These are phyloP conservation scores for Agaricus blazei DNA, from an alignment of 768 basidiomycete species.

Conservation along the genomic window DNA sequence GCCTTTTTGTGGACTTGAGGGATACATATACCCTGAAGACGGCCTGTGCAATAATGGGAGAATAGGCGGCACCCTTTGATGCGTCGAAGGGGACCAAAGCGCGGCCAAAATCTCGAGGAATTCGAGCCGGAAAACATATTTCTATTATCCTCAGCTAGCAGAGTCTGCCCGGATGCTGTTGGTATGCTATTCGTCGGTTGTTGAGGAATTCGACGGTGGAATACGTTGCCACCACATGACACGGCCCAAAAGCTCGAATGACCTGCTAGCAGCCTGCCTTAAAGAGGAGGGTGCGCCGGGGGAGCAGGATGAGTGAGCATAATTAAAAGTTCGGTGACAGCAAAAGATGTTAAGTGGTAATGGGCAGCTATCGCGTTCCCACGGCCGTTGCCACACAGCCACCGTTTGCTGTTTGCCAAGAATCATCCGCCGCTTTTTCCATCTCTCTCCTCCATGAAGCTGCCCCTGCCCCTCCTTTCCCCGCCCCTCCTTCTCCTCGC, in stretches of 20 bases:
- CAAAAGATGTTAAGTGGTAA: too few species aligned
- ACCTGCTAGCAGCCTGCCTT: too few species aligned
- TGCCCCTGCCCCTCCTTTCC: conserved; percentile 18
- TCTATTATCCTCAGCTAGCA: not conserved
- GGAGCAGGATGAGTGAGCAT: too few species aligned
- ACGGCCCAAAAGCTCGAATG: too few species aligned
- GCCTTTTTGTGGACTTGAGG: not conserved
- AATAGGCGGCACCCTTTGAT: not conserved
- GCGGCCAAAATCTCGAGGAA: too few species aligned
- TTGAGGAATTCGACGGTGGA: not conserved
- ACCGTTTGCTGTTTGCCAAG: conserved; percentile 3
- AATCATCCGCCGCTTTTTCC: not conserved
- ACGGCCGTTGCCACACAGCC: not conserved
- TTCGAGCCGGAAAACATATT: too few species aligned
- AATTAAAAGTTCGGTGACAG: too few species aligned
- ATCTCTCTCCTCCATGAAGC: conserved; percentile 19
- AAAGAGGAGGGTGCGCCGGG: too few species aligned
- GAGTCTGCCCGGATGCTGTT: not conserved
- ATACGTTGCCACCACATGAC: not conserved
- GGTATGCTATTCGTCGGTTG: not conserved
- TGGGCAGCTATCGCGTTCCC: too few species aligned
- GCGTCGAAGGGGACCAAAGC: not conserved
- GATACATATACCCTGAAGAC: not conserved
- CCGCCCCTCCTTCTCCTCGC: conserved; percentile 22
- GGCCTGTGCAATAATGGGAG: not conserved